phyloP scores from a whole-genome alignment of 306 rosid genomes.

The Vigna hirtella region DNA sequence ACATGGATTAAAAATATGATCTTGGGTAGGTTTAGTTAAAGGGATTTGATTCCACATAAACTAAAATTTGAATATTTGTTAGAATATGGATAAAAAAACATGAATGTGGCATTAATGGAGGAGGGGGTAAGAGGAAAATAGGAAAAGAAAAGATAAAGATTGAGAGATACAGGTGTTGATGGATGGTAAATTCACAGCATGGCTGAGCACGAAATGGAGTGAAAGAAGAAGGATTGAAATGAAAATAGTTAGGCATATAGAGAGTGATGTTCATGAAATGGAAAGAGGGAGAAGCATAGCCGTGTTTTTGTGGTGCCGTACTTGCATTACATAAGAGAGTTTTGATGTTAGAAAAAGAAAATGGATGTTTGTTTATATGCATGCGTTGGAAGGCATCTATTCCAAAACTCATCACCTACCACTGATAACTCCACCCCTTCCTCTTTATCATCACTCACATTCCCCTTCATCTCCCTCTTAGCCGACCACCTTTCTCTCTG shows the following conservation, averaged over 20 bases:
- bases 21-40: no score
- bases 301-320: not conserved
- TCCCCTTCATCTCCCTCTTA: slow-evolving; percentile 43
- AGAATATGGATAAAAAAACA: no score
- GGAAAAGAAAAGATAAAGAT: not conserved
- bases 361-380: slow-evolving; percentile 31
- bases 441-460: slow-evolving; percentile 45
- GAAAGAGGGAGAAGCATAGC: slow-evolving; percentile 32
- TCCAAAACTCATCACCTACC: slow-evolving; percentile 67
- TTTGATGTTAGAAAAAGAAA: slow-evolving; percentile 24
- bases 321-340: slow-evolving; percentile 22
- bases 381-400: slow-evolving; percentile 58
- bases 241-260: no score
- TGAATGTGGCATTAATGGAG: not conserved
- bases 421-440: slow-evolving; percentile 77
- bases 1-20: no score
- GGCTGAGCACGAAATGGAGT: not conserved
- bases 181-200: slow-evolving; percentile 17
- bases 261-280: slow-evolving; percentile 53
- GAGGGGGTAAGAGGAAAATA: not conserved
- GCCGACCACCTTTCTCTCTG: slow-evolving; percentile 33
- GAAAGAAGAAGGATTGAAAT: not conserved
- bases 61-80: no score
- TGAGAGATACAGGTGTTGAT: not conserved
- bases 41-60: no score